phyloP scores from a whole-genome alignment of 108 stramenopile genomes.

The Bacterosira constricta region DNA sequence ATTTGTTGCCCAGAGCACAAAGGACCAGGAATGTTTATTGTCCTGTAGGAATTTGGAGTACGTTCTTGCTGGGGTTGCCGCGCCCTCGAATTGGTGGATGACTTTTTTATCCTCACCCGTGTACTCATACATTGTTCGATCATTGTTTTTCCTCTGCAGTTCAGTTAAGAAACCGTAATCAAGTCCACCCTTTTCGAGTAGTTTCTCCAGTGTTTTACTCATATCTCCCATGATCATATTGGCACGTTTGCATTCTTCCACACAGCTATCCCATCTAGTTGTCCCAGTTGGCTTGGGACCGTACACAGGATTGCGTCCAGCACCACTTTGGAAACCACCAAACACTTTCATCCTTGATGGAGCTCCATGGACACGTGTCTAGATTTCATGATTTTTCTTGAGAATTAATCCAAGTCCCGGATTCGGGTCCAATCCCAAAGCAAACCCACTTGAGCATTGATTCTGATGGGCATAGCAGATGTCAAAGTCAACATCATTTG shows the following conservation, averaged over 20 bases:
- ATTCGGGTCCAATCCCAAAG: slow-evolving; percentile 9
- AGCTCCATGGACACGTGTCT: neutral
- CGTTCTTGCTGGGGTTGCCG: neutral
- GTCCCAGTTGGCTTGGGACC: too few relatives aligned
- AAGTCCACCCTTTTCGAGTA: too few relatives aligned
- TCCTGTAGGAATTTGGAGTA: slow-evolving; percentile 6
- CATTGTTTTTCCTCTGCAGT: neutral
- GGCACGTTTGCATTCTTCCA: too few relatives aligned
- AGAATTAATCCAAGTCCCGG: neutral
- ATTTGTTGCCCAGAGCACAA: too few relatives aligned
- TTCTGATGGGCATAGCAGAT: slow-evolving; percentile 25
- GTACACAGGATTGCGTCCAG: too few relatives aligned
- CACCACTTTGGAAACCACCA: too few relatives aligned
- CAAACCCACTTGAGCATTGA: slow-evolving; percentile 6
- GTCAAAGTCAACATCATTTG: slow-evolving; percentile 13
- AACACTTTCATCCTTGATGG: neutral
- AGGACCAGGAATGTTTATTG: too few relatives aligned
- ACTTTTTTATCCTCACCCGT: neutral
- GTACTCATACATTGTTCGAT: neutral
- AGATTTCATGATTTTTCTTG: neutral
- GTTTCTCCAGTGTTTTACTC: too few relatives aligned
- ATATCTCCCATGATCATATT: slow-evolving; percentile 10
- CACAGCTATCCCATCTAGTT: too few relatives aligned
- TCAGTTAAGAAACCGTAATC: neutral
- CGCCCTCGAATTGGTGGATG: slow-evolving; percentile 1